These are phyloP conservation scores for Mycena vulgaris DNA, from an alignment of 768 basidiomycete species.

Conservation along the genomic window DNA sequence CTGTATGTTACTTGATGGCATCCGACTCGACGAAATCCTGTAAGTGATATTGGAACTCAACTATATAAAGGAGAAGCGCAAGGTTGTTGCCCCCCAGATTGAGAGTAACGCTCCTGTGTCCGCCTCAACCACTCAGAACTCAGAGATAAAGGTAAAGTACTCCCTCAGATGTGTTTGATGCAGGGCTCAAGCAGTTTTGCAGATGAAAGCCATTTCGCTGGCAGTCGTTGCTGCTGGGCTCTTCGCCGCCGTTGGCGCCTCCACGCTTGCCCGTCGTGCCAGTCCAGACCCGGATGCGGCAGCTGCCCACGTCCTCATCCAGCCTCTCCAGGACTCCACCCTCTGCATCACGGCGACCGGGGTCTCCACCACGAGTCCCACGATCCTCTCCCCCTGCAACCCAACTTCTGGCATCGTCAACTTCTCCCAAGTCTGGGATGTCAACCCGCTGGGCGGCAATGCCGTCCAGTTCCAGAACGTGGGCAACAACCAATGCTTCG, in stretches of 20 bases:
- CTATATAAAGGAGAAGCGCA: slow-evolving; percentile 19
- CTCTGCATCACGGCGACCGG: slow-evolving; percentile 11
- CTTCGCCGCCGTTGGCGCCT: slow-evolving; percentile 4
- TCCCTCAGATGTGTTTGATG: slow-evolving; percentile 9
- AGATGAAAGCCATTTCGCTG: slow-evolving; percentile 8
- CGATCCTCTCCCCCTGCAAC: slow-evolving; percentile 10
- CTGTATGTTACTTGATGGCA: slow-evolving; percentile 7
- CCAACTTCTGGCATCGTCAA: background rate
- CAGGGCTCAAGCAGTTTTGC: slow-evolving; percentile 12
- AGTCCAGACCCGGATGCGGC: slow-evolving; percentile 9
- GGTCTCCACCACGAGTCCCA: background rate
- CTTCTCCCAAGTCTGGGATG: slow-evolving; percentile 10
- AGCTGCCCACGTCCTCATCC: slow-evolving; percentile 18
- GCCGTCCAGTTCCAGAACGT: slow-evolving; percentile 17
- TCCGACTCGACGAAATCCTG: slow-evolving; percentile 11
- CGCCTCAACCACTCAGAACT: slow-evolving; percentile 8
- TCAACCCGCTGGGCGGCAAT: background rate
- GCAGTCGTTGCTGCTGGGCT: slow-evolving; percentile 2
- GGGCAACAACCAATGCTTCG: slow-evolving; percentile 15
- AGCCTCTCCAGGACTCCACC: slow-evolving; percentile 5
- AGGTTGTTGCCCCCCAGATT: slow-evolving; percentile 7
- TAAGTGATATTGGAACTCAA: slow-evolving; percentile 18
- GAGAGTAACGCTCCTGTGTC: slow-evolving; percentile 9
- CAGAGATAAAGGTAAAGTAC: slow-evolving; percentile 16
- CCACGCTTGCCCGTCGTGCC: background rate